Evolutionary conservation across 768 basidiomycete genomes (phyloP), one percentile per base, ranked within the genome.

Genomic region (Xerocomellus amylosporus): DNA sequence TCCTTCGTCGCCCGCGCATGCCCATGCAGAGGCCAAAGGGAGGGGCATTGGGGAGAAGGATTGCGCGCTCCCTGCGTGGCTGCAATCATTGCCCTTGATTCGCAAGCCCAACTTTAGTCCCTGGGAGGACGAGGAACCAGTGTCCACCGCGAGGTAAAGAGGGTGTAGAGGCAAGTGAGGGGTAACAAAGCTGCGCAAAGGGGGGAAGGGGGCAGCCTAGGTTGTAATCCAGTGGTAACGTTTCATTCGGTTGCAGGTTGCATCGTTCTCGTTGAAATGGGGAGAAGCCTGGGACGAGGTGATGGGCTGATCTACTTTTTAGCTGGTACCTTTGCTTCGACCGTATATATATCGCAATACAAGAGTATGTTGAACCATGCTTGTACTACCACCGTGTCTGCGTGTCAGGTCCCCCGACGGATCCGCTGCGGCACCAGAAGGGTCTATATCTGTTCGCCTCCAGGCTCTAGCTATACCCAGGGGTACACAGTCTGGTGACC

Each of bases 61-160:
- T 13, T 46, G 73, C 47, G 70, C 71, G 17, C 68, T 86, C 48
- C 84, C 86, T n/a, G 77, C 81, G 43, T 88, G 87, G 88, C 67
- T 88, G 56, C 81, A 83, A 61, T 75, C 81, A n/a, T 65, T 87
- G 55, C 85, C 87, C 36, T 77, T 81, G 60, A 76, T 81, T 58
- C 78, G 81, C 56, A 88, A 88, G 73, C 75, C 81, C 54, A 86
- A 86, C 55, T 91, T 90, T 64, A 90, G 87, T 63, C 88, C 88
- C 31, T 90, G 88, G 88, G 88, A 86, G 45, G 88, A 90, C 62
- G 88, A 88, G 58, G 86, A 86, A 46, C 64, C 46, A 44, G 60
- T 57, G 49, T 59, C 58, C 54, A 47, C 44, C 19, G n/a, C n/a
- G 63, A 59, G 45, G 39, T 38, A 15, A 66, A 60, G 58, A 54